These are phyloP conservation scores for Cadophora sp. DNA, from an alignment of 2,329 filamentous ascomycete species.

Conservation along the genomic window DNA sequence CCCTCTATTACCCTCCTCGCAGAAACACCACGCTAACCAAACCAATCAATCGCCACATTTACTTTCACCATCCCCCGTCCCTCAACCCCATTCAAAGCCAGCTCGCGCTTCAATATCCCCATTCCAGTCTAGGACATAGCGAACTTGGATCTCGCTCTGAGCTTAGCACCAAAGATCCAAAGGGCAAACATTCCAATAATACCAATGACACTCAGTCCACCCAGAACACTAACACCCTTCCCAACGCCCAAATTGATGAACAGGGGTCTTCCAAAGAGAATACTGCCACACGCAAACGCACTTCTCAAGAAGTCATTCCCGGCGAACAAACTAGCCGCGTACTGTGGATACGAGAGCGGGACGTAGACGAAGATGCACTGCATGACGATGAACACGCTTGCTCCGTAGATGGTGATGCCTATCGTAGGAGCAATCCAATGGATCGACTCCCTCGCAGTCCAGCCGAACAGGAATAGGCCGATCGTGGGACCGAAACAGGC, in stretches of 20 bases:
- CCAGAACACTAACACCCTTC: slow-evolving; percentile 62
- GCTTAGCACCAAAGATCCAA: slow-evolving; percentile 37
- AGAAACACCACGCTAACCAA: background rate
- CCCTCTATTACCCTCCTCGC: background rate
- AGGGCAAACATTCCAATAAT: slow-evolving; percentile 57
- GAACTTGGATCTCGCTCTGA: slow-evolving; percentile 42
- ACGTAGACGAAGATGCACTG: slow-evolving; percentile 68
- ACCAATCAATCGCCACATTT: background rate
- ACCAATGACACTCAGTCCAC: slow-evolving; percentile 58
- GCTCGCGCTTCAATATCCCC: too few species aligned
- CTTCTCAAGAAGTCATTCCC: slow-evolving; percentile 66
- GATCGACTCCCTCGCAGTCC: slow-evolving; percentile 58
- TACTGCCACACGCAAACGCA: slow-evolving; percentile 63
- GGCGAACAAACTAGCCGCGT: slow-evolving; percentile 65
- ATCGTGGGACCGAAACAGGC: slow-evolving; percentile 60
- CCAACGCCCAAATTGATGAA: slow-evolving; percentile 66
- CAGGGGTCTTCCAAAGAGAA: slow-evolving; percentile 65
- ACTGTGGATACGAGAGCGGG: slow-evolving; percentile 60
- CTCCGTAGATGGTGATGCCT: slow-evolving; percentile 62
- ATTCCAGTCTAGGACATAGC: slow-evolving; percentile 29
- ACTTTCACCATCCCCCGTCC: background rate
- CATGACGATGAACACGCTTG: slow-evolving; percentile 60
- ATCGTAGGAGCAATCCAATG: slow-evolving; percentile 64
- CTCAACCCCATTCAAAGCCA: background rate
- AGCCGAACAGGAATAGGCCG: slow-evolving; percentile 67